Evolutionary conservation across 495 filamentous ascomycete species (phyloP).

Genomic region (Penicillium chermesinum): DNA sequence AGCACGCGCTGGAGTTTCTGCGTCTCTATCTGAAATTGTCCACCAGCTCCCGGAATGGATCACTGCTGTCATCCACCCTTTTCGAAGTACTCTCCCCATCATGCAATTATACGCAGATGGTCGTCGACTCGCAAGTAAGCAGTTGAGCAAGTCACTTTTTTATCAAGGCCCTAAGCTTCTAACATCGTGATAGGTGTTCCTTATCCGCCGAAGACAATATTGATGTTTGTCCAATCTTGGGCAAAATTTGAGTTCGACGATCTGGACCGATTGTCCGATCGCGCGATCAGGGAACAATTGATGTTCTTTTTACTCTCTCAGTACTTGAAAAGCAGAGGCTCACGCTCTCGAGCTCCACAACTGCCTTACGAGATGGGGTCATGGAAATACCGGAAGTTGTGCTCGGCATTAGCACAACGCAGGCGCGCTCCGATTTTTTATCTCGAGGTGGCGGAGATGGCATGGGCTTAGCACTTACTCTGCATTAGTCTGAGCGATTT

Average conservation of each 20-base stretch:
- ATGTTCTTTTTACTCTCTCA: not conserved
- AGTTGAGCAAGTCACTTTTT: not conserved
- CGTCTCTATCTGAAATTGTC: not conserved
- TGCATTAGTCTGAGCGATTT: too few relatives aligned
- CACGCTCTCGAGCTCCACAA: not conserved
- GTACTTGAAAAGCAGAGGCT: not conserved
- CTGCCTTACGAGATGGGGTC: not conserved
- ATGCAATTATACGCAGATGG: not conserved
- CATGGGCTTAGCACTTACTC: too few relatives aligned
- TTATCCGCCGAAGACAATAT: not conserved
- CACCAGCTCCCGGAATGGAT: not conserved
- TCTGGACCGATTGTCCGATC: not conserved
- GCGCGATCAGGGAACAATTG: not conserved
- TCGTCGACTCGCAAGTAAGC: not conserved
- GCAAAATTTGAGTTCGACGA: constrained; percentile 1
- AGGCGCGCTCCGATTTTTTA: not conserved
- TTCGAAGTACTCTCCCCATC: not conserved
- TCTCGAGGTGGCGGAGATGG: not conserved
- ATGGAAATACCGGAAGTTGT: not conserved
- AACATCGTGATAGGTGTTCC: not conserved
- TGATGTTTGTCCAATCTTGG: not conserved
- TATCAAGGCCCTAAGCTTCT: not conserved
- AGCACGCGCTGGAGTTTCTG: not conserved
- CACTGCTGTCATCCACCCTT: not conserved
- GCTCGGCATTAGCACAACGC: not conserved